Percentiles rank a stretch among this genome's conserved stretches.
phyloP scores from a whole-genome alignment of 1,284 basidiomycete genomes.

The Pyrrhoderma noxium region DNA sequence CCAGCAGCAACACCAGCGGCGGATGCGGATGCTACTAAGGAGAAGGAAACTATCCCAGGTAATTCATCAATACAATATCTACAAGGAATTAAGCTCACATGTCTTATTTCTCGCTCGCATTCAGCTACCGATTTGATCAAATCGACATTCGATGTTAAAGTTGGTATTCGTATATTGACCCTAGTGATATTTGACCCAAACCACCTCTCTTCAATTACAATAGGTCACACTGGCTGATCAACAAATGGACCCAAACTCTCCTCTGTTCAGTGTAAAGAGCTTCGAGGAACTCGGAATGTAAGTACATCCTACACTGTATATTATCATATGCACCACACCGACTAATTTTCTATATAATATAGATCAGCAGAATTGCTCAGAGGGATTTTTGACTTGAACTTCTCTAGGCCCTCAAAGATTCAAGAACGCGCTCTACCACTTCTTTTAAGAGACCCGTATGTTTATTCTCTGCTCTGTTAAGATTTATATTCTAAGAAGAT shows the following conservation, averaged over 20 bases:
- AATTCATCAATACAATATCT: too few relatives aligned
- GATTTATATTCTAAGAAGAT: not conserved
- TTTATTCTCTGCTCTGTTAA: not conserved
- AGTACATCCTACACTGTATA: slow-evolving; percentile 30
- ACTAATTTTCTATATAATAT: slow-evolving; percentile 11
- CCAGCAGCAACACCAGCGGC: too few relatives aligned
- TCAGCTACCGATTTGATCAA: slow-evolving; percentile 19
- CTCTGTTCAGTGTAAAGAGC: slow-evolving; percentile 87
- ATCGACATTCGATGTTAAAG: slow-evolving; percentile 22
- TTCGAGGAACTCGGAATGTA: slow-evolving; percentile 94
- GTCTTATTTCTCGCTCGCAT: not conserved
- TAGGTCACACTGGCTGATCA: slow-evolving; percentile 97
- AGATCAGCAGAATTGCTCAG: slow-evolving; percentile 88
- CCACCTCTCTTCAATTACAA: too few relatives aligned
- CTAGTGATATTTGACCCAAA: too few relatives aligned
- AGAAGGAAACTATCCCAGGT: too few relatives aligned
- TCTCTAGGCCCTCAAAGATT: slow-evolving; percentile 97
- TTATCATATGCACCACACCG: not conserved
- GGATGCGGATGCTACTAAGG: too few relatives aligned
- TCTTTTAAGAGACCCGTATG: slow-evolving; percentile 82
- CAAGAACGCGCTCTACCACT: slow-evolving; percentile 96
- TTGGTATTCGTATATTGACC: slow-evolving; percentile 14
- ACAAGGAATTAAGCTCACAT: not conserved
- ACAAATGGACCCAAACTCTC: slow-evolving; percentile 94
- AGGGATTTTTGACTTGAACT: slow-evolving; percentile 95